phyloP scores from a whole-genome alignment of 169 alveolate genomes.

The Plasmodium chabaudi region DNA sequence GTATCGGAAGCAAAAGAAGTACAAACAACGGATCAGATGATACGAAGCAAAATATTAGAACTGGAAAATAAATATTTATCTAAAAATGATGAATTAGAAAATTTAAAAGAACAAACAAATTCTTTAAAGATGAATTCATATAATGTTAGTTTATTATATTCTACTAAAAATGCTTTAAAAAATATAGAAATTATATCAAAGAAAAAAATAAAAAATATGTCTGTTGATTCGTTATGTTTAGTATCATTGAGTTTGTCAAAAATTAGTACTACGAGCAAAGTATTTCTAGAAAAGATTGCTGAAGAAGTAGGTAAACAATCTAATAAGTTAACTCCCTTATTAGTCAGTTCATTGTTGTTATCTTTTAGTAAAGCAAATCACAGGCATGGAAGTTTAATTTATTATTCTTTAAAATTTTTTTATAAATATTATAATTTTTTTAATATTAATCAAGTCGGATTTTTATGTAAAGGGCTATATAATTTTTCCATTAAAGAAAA shows the following conservation, averaged over 20 bases:
- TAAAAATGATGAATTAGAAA: slow-evolving; percentile 30
- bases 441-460: slow-evolving; percentile 68
- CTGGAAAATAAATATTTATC: slow-evolving; percentile 20
- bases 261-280: slow-evolving; percentile 34
- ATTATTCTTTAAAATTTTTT: slow-evolving; percentile 78
- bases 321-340: slow-evolving; percentile 79
- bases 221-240: slow-evolving; percentile 63
- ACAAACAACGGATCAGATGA: not conserved
- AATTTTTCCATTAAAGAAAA: slow-evolving; percentile 60
- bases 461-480: slow-evolving; percentile 47
- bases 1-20: not conserved
- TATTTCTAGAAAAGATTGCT: slow-evolving; percentile 79
- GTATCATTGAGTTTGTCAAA: slow-evolving; percentile 47
- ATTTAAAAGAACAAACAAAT: slow-evolving; percentile 39
- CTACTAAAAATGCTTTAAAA: slow-evolving; percentile 37
- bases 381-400: slow-evolving; percentile 84
- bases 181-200: slow-evolving; percentile 52
- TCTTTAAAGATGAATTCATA: slow-evolving; percentile 29
- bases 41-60: slow-evolving; percentile 15
- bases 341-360: slow-evolving; percentile 80
- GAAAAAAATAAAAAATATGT: slow-evolving; percentile 52
- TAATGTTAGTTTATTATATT: slow-evolving; percentile 50
- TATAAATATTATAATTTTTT: slow-evolving; percentile 62
- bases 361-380: slow-evolving; percentile 82
- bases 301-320: slow-evolving; percentile 83